Evolutionary conservation across 495 filamentous ascomycete species (phyloP), one percentile per base, ranked within the genome.

Genomic region (Articulospora tetracladia): DNA sequence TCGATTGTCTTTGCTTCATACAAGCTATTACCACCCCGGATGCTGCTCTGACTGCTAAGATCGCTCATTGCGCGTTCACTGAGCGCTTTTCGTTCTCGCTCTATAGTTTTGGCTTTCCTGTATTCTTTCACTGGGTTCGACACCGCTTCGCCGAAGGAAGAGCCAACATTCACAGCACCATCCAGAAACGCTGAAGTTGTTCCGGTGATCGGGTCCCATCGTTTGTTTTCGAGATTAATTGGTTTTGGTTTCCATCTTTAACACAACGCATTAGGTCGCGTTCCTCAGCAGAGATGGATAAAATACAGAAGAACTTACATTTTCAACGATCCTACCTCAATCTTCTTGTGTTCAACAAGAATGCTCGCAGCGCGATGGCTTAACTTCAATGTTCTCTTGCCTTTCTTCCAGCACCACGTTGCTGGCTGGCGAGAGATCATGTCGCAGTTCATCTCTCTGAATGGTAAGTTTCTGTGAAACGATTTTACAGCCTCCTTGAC

Each of bases 131-230:
- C 39, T 3, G 59, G 59, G 3, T 53, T 27, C 3, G 23, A 27
- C 36, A 62, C 8, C 17, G 27, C 23, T 4, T 58, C 41, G 2
- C 57, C 57, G 20, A 57, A 36, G 8, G 49, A 39, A 3, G 41
- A 41, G 4, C 30, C 39, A 44, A 64, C 22, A 19, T 60, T 46
- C 2, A 53, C 22, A 0, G 39, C 24, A 23, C 23, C 46, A 23
- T 52, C 54, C 1, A 66, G 19, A 24, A 60, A 51, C 11, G 54
- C 58, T 1, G 53, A 55, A 1, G 59, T 55, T 2, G 49, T 55
- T 7, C 48, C 59, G 8, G 71, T 76, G 7, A 79, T 39, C 0
- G 76, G 76, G 57, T 79, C 76, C 70, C 71, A 76, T 28, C 72
- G 69, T 0, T 67, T 66, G 51, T 72, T 76, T 34, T 73, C 57